phyloP scores from a whole-genome alignment of 345 rosid genomes.

The Corchorus olitorius region DNA sequence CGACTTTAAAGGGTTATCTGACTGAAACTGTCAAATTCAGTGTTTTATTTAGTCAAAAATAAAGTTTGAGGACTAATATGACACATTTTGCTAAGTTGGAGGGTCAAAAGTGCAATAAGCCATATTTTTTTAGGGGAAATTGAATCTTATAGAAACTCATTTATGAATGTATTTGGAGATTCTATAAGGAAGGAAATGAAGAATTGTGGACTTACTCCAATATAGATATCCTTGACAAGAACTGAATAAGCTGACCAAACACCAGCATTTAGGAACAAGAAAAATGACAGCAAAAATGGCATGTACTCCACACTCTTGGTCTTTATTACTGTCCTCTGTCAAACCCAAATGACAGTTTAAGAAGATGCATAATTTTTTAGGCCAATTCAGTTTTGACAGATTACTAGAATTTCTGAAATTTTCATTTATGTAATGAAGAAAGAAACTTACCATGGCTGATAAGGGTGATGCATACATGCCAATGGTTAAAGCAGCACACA shows the following conservation, averaged over 20 bases:
- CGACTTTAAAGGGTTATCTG: too few species aligned
- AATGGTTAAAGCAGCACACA: slow-evolving; percentile 49
- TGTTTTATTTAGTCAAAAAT: too few species aligned
- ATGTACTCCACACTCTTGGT: slow-evolving; percentile 45
- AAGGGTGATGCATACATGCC: slow-evolving; percentile 69
- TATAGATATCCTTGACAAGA: slow-evolving; percentile 40
- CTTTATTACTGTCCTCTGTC: slow-evolving; percentile 39
- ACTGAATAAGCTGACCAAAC: slow-evolving; percentile 36
- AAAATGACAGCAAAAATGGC: slow-evolving; percentile 48
- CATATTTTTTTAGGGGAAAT: not conserved
- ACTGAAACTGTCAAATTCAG: too few species aligned
- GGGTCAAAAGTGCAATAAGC: too few species aligned
- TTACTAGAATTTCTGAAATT: not conserved
- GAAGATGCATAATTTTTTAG: not conserved
- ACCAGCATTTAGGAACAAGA: slow-evolving; percentile 35
- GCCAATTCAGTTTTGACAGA: not conserved
- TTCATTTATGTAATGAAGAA: not conserved
- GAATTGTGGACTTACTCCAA: slow-evolving; percentile 38
- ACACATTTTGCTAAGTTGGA: too few species aligned
- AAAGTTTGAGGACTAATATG: too few species aligned
- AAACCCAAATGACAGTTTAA: not conserved
- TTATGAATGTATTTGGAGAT: not conserved
- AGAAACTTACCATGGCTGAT: slow-evolving; percentile 42
- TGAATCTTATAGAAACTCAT: not conserved
- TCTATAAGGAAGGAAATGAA: not conserved